phyloP scores from a whole-genome alignment of 306 rosid genomes.

The Vigna nakashimae region DNA sequence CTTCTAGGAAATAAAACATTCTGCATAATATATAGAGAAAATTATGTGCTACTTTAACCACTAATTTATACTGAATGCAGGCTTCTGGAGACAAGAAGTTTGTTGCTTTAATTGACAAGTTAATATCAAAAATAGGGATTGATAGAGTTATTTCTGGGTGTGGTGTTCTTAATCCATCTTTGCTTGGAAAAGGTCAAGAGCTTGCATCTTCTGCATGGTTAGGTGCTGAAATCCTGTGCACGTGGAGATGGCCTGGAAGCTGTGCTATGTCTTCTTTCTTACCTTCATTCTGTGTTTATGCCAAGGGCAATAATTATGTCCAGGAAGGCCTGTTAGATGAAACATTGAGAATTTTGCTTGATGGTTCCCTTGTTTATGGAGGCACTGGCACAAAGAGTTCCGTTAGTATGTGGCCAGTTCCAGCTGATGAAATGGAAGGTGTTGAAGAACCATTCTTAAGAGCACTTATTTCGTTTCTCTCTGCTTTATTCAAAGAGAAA shows the following conservation, averaged over 20 bases:
- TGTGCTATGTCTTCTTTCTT: conserved; percentile 80
- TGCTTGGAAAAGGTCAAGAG: conserved; percentile 57
- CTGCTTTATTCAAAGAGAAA: conserved; percentile 68
- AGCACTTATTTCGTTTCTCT: conserved; percentile 74
- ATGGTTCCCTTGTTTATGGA: conserved; percentile 83
- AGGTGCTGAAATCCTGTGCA: conserved; percentile 92
- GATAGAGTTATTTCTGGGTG: conserved; percentile 59
- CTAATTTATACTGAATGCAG: conserved; percentile 62
- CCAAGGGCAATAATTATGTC: conserved; percentile 52
- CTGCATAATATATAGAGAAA: conserved; percentile 27
- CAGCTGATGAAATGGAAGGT: conserved; percentile 59
- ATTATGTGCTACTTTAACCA: conserved; percentile 33
- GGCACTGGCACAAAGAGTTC: conserved; percentile 58
- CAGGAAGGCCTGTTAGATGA: conserved; percentile 70
- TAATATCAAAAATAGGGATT: conserved; percentile 71
- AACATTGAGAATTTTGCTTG: conserved; percentile 65
- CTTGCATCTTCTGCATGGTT: conserved; percentile 74
- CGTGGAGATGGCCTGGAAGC: conserved; percentile 96
- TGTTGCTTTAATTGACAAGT: conserved; percentile 71
- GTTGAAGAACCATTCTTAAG: conserved; percentile 94
- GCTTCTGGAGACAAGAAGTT: conserved; percentile 67
- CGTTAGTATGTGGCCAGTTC: conserved; percentile 65
- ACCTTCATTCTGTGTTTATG: conserved; percentile 71
- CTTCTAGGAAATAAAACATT: conserved; percentile 25
- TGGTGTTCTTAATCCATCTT: conserved; percentile 45